Percentiles rank a stretch among this genome's conserved stretches.
Evolutionary conservation across 2,329 filamentous ascomycete genomes (phyloP).

Genomic region (Penicillium sp.): DNA sequence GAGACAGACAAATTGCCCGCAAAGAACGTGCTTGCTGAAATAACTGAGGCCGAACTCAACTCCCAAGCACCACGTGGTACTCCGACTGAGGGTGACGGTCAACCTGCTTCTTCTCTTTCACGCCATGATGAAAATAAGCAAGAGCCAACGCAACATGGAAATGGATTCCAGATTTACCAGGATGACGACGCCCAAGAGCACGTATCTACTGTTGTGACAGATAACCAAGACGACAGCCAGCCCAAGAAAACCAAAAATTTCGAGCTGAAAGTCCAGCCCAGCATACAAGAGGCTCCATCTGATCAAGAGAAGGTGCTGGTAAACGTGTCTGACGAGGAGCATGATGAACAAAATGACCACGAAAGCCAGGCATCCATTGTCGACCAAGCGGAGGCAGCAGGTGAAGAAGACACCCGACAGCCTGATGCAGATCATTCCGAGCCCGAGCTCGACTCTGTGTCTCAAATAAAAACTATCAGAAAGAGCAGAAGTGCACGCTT

Average conservation of each 20-base stretch:
- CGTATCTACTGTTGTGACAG: not conserved
- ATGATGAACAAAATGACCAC: not conserved
- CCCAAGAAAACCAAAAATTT: not conserved
- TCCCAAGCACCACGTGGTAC: not conserved
- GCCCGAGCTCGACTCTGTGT: constrained; percentile 5
- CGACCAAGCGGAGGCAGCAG: not conserved
- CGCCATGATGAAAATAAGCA: not conserved
- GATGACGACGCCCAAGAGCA: not conserved
- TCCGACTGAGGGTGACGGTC: not conserved
- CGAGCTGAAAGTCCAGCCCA: not conserved
- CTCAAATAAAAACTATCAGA: constrained; percentile 10
- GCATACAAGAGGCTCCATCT: not conserved
- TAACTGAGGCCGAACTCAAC: constrained; percentile 3
- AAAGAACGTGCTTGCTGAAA: constrained; percentile 7
- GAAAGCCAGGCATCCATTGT: not conserved
- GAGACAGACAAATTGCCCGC: not conserved
- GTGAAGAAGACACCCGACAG: not conserved
- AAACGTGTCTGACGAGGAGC: not conserved
- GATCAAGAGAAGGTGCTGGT: not conserved
- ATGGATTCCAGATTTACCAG: constrained; percentile 2
- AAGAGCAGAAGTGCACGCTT: constrained; percentile 33
- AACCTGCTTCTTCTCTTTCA: not conserved
- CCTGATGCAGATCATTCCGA: not conserved
- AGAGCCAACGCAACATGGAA: not conserved
- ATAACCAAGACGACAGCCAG: not conserved